phyloP scores from a whole-genome alignment of 352 stramenopile genomes.

The Phytophthora hibernalis region DNA sequence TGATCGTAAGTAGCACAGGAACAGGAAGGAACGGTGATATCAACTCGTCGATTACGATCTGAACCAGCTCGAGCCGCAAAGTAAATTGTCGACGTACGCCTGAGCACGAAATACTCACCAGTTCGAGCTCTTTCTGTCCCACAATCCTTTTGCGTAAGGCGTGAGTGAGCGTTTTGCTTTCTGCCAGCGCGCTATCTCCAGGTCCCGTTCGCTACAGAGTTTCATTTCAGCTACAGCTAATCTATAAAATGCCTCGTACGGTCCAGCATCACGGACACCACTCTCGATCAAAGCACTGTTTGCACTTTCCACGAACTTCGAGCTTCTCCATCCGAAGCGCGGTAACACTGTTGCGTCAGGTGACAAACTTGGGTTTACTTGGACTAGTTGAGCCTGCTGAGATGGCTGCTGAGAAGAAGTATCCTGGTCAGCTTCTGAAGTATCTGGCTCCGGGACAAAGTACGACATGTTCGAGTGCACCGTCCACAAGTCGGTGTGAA shows the following conservation, averaged over 20 bases:
- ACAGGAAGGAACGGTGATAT: background rate
- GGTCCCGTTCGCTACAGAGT: background rate
- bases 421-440: background rate
- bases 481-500: background rate
- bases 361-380: background rate
- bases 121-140: no score
- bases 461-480: background rate
- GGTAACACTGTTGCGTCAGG: background rate
- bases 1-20: background rate
- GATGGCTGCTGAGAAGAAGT: background rate
- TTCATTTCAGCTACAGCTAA: background rate
- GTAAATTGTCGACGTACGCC: background rate
- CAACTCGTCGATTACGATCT: background rate
- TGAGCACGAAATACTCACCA: background rate
- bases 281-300: slow-evolving; percentile 2
- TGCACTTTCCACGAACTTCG: slow-evolving; percentile 6
- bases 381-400: no score
- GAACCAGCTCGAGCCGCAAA: background rate
- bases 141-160: no score
- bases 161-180: no score
- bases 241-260: slow-evolving; percentile 1
- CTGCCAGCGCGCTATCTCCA: background rate
- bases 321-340: background rate
- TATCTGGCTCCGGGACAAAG: background rate
- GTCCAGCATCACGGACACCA: background rate